Evolutionary conservation across 192 early-diverging fungal species (phyloP), one percentile per base, ranked within the genome.

Genomic region (Podila epigama): DNA sequence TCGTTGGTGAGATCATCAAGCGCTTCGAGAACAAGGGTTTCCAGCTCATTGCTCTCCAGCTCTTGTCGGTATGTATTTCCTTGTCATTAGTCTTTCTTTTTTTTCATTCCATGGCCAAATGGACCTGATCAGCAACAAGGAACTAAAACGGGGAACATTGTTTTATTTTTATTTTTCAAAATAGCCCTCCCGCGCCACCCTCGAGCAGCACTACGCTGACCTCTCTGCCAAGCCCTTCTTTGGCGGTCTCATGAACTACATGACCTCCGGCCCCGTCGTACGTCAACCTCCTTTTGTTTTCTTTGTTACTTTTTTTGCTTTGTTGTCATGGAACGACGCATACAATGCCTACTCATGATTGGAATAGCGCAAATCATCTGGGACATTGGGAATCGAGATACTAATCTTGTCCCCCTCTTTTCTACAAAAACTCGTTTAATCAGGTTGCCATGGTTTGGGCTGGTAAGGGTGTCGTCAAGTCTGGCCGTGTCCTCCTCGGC

Each of bases 1-100:
- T 97, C 41, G 88, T 96, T 59, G 90, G 91, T 78, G 92, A 96
- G 78, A 86, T 97, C 58, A 93, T 96, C 70, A 67, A 69, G 36
- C 91, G 96, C 33, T 97, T 96, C 81, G 94, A 97, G 86, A 84
- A 83, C 58, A 89, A 91, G 78, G 95, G 95, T 25, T 96, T 94
- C 90, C 96, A 96, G 85, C 89, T 96, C 22, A 89, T 95, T 41
- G 95, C 86, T 37, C 86, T 96, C 61, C 94, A 95, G 87, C 84
- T 90, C 51, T 57, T 90, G 62, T 85, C 44, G 29, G 73, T 77
- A 77, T 13, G 71, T 66, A n/a, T n/a, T n/a, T n/a, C n/a, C n/a
- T n/a, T n/a, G n/a, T n/a, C n/a, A n/a, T n/a, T n/a, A n/a, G n/a
- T 25, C 22, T 37, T 36, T 28, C 35, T 83, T 61, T 5, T n/a